Base-by-base conservation (phyloP, 257 asterid genomes). In the Jaltomata sinuosa region DNA sequence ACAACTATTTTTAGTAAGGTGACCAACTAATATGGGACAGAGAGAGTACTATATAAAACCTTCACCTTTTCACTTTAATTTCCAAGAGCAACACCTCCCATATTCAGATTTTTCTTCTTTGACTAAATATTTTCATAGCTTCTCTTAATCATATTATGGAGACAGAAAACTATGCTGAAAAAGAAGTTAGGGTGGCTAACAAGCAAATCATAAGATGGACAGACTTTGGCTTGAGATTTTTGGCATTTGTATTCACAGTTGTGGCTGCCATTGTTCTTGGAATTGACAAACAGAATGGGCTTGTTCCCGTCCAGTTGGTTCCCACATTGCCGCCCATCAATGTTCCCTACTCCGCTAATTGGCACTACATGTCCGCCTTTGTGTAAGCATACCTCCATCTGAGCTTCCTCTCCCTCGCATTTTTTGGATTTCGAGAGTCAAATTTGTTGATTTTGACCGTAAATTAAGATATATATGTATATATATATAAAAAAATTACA, bases 171-270 rank as follows among this genome's bases (percentile, higher is more conserved):
- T 86, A 88, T 79, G 53, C 85, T 19, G 88, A 40, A 31, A 86
- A 83, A 74, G 89, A 55, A 40, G 87, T 84, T 4, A 79, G 54
- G 82, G 87, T 85, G 67, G 93, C 91, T 50, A 93, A 92, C 83
- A 89, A 84, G 86, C 85, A 84, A 34, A 86, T 34, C 18, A 72
- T 88, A 81, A 88, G 89, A 2, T 89, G 92, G 0, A 49, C 85
- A 22, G 97, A 90, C 53, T 84, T 90, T 64, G 87, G 88, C 6
- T 87, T 94, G 89, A 88, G 97, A 87, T 80, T 92, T 53, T 74
- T 87, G 67, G 93, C 88, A 10, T 85, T 84, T 64, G 90, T 25
- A 52, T 81, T 89, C 8, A 90, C 91, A 38, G 83, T 91, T 22
- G 87, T 84, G 8, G 92, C 90, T 5, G 90, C 90, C 34, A 83